A percentile compares a stretch with the other conserved stretches of the same genome.
These are phyloP conservation scores for Plasmodium reichenowi DNA, from an alignment of 169 alveolate species.

Conservation along the genomic window DNA sequence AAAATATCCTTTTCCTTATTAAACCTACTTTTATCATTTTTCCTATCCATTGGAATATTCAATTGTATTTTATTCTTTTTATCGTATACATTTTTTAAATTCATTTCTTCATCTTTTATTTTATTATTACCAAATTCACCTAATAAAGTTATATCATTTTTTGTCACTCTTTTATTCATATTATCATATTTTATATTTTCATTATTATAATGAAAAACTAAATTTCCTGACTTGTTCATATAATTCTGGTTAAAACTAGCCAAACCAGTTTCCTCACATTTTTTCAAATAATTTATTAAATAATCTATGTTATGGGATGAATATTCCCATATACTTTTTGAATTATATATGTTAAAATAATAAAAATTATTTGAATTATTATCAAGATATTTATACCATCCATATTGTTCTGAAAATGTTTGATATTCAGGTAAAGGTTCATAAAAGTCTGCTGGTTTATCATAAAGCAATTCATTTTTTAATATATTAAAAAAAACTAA, in stretches of 20 bases:
- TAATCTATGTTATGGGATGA: slow-evolving; percentile 20
- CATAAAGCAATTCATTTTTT: slow-evolving; percentile 35
- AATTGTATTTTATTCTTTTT: neutral
- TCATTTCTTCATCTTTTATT: slow-evolving; percentile 3
- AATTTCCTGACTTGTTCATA: neutral
- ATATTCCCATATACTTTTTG: slow-evolving; percentile 66
- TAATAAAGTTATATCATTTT: neutral
- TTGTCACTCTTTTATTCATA: neutral
- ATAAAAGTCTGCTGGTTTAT: slow-evolving; percentile 32
- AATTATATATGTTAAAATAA: slow-evolving; percentile 48
- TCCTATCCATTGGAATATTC: neutral
- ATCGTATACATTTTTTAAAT: neutral
- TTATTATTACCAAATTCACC: neutral
- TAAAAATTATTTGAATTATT: slow-evolving; percentile 43
- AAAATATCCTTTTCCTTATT: neutral
- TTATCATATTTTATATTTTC: neutral
- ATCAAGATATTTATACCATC: slow-evolving; percentile 75
- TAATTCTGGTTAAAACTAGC: too few species aligned
- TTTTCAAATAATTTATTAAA: slow-evolving; percentile 14
- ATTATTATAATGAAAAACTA: neutral
- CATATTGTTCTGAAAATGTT: slow-evolving; percentile 63
- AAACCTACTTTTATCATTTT: slow-evolving; percentile 1
- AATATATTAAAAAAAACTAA: slow-evolving; percentile 38
- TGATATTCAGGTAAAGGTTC: slow-evolving; percentile 27
- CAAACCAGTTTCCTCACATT: slow-evolving; percentile 4